These are phyloP conservation scores for Hypoxylon sp. DNA, from an alignment of 2,329 filamentous ascomycete genomes.

Conservation along the genomic window DNA sequence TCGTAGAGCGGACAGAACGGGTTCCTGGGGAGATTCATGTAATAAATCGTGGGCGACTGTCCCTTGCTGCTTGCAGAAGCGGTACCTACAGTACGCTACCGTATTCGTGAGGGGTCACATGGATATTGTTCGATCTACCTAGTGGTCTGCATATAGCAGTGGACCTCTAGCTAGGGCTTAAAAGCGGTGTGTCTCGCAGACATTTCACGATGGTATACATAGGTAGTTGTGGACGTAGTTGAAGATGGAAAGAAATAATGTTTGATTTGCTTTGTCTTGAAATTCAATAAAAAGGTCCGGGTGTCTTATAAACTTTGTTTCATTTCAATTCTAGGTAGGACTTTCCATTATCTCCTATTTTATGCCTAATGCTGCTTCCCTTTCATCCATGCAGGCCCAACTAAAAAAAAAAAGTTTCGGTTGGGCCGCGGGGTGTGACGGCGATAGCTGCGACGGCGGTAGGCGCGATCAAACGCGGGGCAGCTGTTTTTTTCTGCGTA, in stretches of 20 bases:
- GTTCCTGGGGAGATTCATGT: slow-evolving; percentile 7
- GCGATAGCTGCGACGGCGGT: slow-evolving; percentile 15
- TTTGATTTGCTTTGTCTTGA: slow-evolving; percentile 20
- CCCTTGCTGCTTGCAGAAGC: slow-evolving; percentile 1
- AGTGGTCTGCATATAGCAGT: slow-evolving; percentile 24
- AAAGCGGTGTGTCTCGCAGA: slow-evolving; percentile 37
- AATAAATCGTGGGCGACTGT: not conserved
- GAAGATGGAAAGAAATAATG: slow-evolving; percentile 7
- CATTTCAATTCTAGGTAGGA: not conserved
- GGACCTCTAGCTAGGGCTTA: slow-evolving; percentile 14
- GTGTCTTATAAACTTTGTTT: slow-evolving; percentile 18
- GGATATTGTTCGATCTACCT: slow-evolving; percentile 18
- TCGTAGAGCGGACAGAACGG: slow-evolving; percentile 22
- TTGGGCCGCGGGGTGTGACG: slow-evolving; percentile 11
- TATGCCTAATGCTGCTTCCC: slow-evolving; percentile 7
- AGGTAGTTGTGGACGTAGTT: not conserved
- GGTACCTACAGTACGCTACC: not conserved
- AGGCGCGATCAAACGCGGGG: slow-evolving; percentile 35
- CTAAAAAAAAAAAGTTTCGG: slow-evolving; percentile 15
- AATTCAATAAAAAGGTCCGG: slow-evolving; percentile 8
- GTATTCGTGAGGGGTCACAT: slow-evolving; percentile 20
- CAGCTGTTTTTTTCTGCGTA: slow-evolving; percentile 22
- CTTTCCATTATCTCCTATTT: slow-evolving; percentile 21
- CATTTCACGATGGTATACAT: slow-evolving; percentile 19
- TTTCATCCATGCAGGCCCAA: slow-evolving; percentile 19